These are phyloP conservation scores for Coemansia sp. DNA, from an alignment of 192 early-diverging fungal species.

Conservation along the genomic window DNA sequence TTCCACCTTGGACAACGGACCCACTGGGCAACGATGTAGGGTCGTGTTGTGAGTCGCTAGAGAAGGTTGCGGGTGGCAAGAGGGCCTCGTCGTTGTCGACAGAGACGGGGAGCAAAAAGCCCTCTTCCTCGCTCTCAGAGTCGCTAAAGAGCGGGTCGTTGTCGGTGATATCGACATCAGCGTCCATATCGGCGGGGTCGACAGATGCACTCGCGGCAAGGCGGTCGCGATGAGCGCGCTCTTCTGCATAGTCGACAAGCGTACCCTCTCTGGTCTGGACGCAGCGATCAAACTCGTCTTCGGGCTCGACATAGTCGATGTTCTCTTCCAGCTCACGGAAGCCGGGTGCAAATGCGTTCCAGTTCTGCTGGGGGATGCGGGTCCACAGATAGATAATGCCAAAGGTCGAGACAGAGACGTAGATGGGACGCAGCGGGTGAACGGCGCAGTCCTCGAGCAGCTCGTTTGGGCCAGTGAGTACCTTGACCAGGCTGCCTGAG, in stretches of 20 bases:
- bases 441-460: constrained; percentile 74
- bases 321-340: constrained; percentile 94
- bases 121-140: constrained; percentile 44
- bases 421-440: constrained; percentile 83
- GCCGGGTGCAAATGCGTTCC: constrained; percentile 92
- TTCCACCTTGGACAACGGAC: constrained; percentile 2
- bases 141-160: constrained; percentile 53
- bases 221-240: constrained; percentile 15
- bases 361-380: constrained; percentile 71
- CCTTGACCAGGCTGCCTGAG: constrained; percentile 79
- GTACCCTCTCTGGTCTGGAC: constrained; percentile 13
- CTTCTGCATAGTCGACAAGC: constrained; percentile 26
- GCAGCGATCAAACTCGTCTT: constrained; percentile 85
- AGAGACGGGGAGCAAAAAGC: constrained; percentile 36
- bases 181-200: constrained; percentile 18
- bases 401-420: constrained; percentile 77
- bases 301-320: constrained; percentile 87
- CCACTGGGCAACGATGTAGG: neutral
- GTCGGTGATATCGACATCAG: constrained; percentile 42
- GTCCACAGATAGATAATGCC: constrained; percentile 91
- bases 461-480: constrained; percentile 87
- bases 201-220: neutral
- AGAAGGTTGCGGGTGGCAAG: neutral
- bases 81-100: neutral
- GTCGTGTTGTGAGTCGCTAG: neutral